Conservation (phyloP, 352 stramenopile species). For the Blastocystis sp. region DNA sequence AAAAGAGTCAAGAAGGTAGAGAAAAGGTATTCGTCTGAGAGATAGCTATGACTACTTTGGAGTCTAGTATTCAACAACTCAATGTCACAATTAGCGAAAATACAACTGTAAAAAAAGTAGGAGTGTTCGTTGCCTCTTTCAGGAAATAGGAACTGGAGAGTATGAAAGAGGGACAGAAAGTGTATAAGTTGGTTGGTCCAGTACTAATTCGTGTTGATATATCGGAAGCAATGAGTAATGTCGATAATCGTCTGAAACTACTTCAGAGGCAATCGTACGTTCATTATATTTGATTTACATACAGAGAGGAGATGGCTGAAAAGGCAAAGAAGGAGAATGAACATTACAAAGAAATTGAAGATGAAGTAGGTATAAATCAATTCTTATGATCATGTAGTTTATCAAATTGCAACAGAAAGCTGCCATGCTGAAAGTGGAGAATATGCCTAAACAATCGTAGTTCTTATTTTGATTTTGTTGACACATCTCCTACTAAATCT, state of each 20-base stretch:
- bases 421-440: slow-evolving; percentile 49
- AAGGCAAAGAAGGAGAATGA: slow-evolving; percentile 59
- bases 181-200: slow-evolving; percentile 64
- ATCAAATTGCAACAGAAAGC: slow-evolving; percentile 51
- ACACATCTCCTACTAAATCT: neutral
- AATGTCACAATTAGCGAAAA: slow-evolving; percentile 63
- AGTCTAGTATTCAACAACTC: slow-evolving; percentile 39
- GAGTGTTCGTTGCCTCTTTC: neutral
- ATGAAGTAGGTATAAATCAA: neutral
- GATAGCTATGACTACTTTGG: slow-evolving; percentile 16
- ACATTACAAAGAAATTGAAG: slow-evolving; percentile 21
- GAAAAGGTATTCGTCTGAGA: neutral
- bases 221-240: slow-evolving; percentile 63
- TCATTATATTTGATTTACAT: neutral
- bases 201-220: slow-evolving; percentile 61
- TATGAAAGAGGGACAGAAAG: slow-evolving; percentile 41
- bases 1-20: slow-evolving; percentile 21
- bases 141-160: slow-evolving; percentile 59
- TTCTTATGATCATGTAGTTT: neutral
- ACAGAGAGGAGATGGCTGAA: slow-evolving; percentile 41
- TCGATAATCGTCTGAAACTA: slow-evolving; percentile 60
- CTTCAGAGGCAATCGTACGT: slow-evolving; percentile 56
- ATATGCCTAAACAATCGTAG: slow-evolving; percentile 11
- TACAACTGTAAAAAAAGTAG: slow-evolving; percentile 63
- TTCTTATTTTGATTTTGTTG: neutral